phyloP scores from a whole-genome alignment of 2,329 filamentous ascomycete genomes.

The Hypoxylon sp. region DNA sequence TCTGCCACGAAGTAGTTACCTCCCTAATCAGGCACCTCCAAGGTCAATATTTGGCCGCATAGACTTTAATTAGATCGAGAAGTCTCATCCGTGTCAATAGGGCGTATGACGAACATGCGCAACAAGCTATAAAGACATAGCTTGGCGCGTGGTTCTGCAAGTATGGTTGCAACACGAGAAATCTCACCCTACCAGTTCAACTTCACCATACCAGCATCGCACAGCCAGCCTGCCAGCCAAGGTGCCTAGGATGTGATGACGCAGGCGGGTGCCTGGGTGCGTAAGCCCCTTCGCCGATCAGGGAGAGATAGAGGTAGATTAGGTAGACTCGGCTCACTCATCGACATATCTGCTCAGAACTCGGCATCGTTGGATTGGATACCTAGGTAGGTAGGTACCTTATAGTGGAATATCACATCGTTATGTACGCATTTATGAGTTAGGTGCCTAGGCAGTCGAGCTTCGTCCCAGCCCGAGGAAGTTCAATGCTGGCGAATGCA shows the following conservation, averaged over 20 bases:
- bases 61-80: conserved; percentile 2
- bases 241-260: conserved; percentile 4
- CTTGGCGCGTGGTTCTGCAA: conserved; percentile 1
- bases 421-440: neutral
- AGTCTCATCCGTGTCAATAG: conserved; percentile 3
- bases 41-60: conserved; percentile 12
- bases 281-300: neutral
- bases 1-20: conserved; percentile 7
- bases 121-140: conserved; percentile 1
- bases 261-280: conserved; percentile 3
- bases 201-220: neutral
- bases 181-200: neutral
- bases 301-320: neutral
- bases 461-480: no score
- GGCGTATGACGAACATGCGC: conserved; percentile 6
- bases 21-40: conserved; percentile 3
- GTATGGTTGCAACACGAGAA: conserved; percentile 2
- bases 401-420: neutral
- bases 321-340: neutral
- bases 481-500: neutral
- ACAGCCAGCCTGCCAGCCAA: conserved; percentile 1
- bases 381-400: neutral
- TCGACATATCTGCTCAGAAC: neutral
- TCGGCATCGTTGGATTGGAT: neutral
- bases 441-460: neutral